A percentile compares a stretch with the other conserved stretches of the same genome.
phyloP scores from a whole-genome alignment of 169 alveolate genomes.

The Plasmodium coatneyi region DNA sequence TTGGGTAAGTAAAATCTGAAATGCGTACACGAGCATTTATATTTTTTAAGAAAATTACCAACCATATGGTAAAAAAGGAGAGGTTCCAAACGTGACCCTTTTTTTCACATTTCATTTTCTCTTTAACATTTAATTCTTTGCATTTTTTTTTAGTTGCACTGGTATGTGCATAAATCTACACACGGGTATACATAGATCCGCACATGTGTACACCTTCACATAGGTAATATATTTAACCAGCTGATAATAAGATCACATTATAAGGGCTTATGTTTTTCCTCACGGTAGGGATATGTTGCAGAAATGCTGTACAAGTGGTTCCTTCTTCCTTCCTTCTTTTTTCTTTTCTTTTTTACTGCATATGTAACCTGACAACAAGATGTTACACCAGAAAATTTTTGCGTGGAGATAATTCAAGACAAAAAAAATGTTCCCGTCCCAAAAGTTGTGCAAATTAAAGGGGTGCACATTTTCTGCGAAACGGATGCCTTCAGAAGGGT shows the following conservation, averaged over 20 bases:
- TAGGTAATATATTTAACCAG: not conserved
- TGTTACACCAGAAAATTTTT: not conserved
- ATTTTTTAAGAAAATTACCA: conserved; percentile 15
- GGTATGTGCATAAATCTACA: not conserved
- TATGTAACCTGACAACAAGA: not conserved
- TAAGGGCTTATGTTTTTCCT: conserved; percentile 13
- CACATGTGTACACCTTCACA: not conserved
- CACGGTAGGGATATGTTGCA: not conserved
- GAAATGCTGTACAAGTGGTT: not conserved
- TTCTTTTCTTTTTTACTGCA: not conserved
- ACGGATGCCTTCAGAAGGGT: not conserved
- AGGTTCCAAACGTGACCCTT: not conserved
- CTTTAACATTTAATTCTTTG: conserved; percentile 9
- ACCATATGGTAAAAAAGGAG: conserved; percentile 22
- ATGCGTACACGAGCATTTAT: conserved; percentile 41
- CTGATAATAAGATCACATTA: not conserved
- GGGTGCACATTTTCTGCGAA: conserved; percentile 12
- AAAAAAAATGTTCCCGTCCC: not conserved
- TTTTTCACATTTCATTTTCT: conserved; percentile 25
- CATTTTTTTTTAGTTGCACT: conserved; percentile 10
- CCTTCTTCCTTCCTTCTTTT: not conserved
- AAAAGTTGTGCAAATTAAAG: not conserved
- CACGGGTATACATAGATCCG: conserved; percentile 1
- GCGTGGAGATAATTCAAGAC: not conserved
- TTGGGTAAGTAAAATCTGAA: conserved; percentile 26